These are phyloP conservation scores for Zopfia rhizophila DNA, from an alignment of 2,329 filamentous ascomycete genomes.

Conservation along the genomic window DNA sequence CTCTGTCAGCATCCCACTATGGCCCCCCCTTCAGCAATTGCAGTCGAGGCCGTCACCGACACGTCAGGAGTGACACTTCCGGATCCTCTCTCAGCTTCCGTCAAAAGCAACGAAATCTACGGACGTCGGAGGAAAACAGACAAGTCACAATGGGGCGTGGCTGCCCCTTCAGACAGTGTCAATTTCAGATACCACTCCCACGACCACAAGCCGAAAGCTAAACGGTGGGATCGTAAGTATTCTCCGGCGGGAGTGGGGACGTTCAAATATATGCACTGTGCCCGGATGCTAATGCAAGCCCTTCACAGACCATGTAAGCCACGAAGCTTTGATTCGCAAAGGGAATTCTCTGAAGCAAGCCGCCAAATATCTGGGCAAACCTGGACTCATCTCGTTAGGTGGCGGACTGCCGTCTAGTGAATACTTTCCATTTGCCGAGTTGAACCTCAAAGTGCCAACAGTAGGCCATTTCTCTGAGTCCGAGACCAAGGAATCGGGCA, in stretches of 20 bases:
- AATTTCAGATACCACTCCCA: slow-evolving; percentile 78
- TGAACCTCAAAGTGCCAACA: slow-evolving; percentile 78
- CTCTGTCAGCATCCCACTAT: too few relatives aligned
- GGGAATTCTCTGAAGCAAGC: slow-evolving; percentile 80
- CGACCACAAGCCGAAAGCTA: slow-evolving; percentile 76
- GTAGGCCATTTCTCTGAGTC: slow-evolving; percentile 76
- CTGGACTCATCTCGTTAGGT: slow-evolving; percentile 89
- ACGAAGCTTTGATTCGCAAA: slow-evolving; percentile 65
- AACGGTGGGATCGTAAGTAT: slow-evolving; percentile 83
- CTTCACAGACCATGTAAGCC: slow-evolving; percentile 52
- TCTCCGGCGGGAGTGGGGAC: neutral
- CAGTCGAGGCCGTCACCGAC: slow-evolving; percentile 58
- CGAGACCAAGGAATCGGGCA: slow-evolving; percentile 70
- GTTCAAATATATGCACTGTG: slow-evolving; percentile 14
- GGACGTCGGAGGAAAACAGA: slow-evolving; percentile 76
- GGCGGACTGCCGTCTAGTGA: slow-evolving; percentile 89
- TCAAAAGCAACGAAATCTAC: slow-evolving; percentile 70
- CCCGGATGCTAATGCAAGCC: slow-evolving; percentile 6
- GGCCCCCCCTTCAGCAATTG: slow-evolving; percentile 50
- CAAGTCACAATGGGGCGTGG: slow-evolving; percentile 76
- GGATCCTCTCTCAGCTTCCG: slow-evolving; percentile 62
- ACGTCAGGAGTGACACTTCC: slow-evolving; percentile 58
- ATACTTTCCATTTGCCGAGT: slow-evolving; percentile 89
- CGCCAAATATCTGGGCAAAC: slow-evolving; percentile 79
- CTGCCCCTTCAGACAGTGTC: slow-evolving; percentile 80